Percentiles rank a stretch among this genome's conserved stretches.
phyloP scores from a whole-genome alignment of 139 green algal genomes.

The Tetradesmus obliquus region DNA sequence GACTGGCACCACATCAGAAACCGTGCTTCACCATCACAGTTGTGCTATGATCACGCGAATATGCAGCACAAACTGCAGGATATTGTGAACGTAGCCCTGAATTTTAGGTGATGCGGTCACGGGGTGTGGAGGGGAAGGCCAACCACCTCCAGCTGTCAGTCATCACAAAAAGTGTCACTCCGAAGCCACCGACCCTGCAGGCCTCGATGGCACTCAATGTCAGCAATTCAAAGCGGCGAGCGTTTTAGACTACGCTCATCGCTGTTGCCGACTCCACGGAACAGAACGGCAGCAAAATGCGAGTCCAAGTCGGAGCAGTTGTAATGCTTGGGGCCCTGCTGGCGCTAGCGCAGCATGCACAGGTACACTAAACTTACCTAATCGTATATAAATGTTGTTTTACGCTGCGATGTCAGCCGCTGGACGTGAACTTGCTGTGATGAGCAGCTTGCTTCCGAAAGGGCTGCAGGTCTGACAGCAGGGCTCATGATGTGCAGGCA shows the following conservation, averaged over 20 bases:
- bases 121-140: no score
- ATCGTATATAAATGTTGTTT: background rate
- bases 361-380: background rate
- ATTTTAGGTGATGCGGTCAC: no score
- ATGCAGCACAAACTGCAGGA: no score
- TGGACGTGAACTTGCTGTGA: background rate
- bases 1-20: no score
- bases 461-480: background rate
- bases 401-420: background rate
- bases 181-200: no score
- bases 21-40: no score
- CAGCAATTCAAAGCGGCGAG: no score
- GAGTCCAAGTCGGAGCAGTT: constrained; percentile 1
- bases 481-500: background rate
- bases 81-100: no score
- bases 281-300: background rate
- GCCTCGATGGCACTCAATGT: no score
- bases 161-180: background rate
- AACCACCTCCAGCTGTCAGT: background rate
- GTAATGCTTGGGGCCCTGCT: background rate
- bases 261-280: no score
- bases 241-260: no score
- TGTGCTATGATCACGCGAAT: no score
- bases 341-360: background rate
- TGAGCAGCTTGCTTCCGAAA: background rate